These are phyloP conservation scores for Tulasnella sp. DNA, from an alignment of 768 basidiomycete genomes.

Conservation along the genomic window DNA sequence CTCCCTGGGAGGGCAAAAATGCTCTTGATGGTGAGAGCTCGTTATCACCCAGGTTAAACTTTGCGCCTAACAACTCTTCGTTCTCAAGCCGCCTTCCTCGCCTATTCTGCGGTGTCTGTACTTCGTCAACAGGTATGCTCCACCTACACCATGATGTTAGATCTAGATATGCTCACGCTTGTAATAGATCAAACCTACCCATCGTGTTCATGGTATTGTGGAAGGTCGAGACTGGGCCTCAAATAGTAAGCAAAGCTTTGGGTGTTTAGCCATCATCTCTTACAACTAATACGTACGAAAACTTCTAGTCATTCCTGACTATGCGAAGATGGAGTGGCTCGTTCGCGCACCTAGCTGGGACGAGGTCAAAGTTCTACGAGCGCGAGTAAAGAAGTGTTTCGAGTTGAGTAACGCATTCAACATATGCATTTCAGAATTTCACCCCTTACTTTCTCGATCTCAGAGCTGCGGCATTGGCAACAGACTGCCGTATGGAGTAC, in stretches of 20 bases:
- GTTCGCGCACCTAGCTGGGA: constrained; percentile 60
- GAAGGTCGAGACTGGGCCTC: constrained; percentile 55
- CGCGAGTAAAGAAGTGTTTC: constrained; percentile 62
- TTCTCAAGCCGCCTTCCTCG: constrained; percentile 52
- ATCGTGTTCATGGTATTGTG: constrained; percentile 70
- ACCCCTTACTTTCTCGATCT: not conserved
- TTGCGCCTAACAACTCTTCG: not conserved
- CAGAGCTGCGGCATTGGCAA: constrained; percentile 33
- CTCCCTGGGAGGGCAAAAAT: constrained; percentile 81
- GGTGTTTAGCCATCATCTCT: too few relatives aligned
- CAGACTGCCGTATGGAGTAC: constrained; percentile 47
- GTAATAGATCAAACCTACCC: constrained; percentile 45
- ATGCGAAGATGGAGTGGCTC: constrained; percentile 59
- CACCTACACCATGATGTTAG: not conserved
- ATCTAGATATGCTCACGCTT: not conserved
- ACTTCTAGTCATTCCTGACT: constrained; percentile 57
- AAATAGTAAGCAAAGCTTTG: too few relatives aligned
- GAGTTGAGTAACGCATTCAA: constrained; percentile 35
- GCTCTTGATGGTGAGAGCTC: constrained; percentile 55
- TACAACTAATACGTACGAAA: not conserved
- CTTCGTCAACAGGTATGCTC: constrained; percentile 69
- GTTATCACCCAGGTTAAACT: not conserved
- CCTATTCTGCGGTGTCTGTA: constrained; percentile 67
- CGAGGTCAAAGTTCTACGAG: constrained; percentile 46
- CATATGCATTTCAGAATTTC: constrained; percentile 9